A percentile compares a stretch with the other conserved stretches of the same genome.
Conservation (phyloP, 148 eudicot species). For the Talinum fruticosum region DNA sequence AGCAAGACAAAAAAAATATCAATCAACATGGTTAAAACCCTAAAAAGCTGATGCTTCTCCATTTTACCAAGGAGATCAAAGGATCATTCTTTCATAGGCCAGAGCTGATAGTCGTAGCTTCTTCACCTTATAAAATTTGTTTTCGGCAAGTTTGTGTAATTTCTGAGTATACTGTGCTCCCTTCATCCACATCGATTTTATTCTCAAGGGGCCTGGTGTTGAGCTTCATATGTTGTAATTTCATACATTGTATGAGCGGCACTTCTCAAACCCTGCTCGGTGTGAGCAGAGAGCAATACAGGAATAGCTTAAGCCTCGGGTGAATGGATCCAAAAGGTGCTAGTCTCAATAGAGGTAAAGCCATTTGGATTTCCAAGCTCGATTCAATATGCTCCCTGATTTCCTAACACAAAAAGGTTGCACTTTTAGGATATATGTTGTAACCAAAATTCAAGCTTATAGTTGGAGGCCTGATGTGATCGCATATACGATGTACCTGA, state of each 20-base stretch:
- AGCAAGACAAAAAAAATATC: conserved; percentile 3
- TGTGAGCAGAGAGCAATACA: too few species aligned
- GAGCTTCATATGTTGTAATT: conserved; percentile 9
- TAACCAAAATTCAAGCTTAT: too few species aligned
- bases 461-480: too few species aligned
- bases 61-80: conserved; percentile 5
- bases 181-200: not conserved
- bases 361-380: too few species aligned
- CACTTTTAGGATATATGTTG: too few species aligned
- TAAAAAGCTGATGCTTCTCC: conserved; percentile 14
- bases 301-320: too few species aligned
- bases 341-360: too few species aligned
- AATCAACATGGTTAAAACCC: not conserved
- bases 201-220: not conserved
- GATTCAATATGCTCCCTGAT: too few species aligned
- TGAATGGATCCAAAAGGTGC: too few species aligned
- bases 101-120: conserved; percentile 8
- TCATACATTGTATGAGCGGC: not conserved
- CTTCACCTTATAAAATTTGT: not conserved
- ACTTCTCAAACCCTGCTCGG: too few species aligned
- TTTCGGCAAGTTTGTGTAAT: not conserved
- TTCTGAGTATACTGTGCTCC: not conserved
- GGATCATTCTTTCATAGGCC: not conserved
- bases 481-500: too few species aligned
- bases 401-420: too few species aligned